phyloP scores from a whole-genome alignment of 306 rosid species.

The Quercus cerris region DNA sequence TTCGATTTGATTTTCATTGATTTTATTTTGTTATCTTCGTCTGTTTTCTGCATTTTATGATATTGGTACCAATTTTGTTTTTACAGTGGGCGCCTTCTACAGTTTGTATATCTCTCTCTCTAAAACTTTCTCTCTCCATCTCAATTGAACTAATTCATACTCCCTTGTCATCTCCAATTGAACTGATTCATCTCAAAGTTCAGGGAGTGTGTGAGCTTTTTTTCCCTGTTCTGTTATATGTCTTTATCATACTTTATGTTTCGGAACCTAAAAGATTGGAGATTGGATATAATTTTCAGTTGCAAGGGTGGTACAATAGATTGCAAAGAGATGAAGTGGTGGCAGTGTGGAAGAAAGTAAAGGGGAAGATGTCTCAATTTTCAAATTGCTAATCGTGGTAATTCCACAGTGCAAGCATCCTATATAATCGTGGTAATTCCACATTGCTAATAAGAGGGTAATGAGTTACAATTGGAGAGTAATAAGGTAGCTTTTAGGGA shows the following conservation, averaged over 20 bases:
- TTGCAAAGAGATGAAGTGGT: conserved; percentile 94
- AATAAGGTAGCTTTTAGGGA: too few relatives aligned
- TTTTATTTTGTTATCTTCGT: too few relatives aligned
- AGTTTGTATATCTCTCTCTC: too few relatives aligned
- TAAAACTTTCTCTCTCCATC: too few relatives aligned
- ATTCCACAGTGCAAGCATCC: background rate
- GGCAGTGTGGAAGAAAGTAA: conserved; percentile 84
- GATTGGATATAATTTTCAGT: conserved; percentile 40
- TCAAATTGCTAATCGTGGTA: background rate
- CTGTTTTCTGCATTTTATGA: too few relatives aligned
- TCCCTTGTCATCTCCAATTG: too few relatives aligned
- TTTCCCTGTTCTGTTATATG: background rate
- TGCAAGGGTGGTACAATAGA: conserved; percentile 92
- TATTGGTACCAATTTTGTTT: too few relatives aligned
- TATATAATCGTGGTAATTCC: background rate
- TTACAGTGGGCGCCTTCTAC: too few relatives aligned
- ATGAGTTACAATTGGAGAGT: background rate
- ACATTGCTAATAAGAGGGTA: background rate
- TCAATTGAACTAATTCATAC: too few relatives aligned
- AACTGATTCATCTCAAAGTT: too few relatives aligned
- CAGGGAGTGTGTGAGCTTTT: too few relatives aligned
- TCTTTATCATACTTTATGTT: background rate
- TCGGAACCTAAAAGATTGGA: background rate
- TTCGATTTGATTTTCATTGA: too few relatives aligned
- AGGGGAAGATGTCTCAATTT: conserved; percentile 65